Base-by-base conservation (phyloP, 768 basidiomycete species). In the Leccinellum luteum region DNA sequence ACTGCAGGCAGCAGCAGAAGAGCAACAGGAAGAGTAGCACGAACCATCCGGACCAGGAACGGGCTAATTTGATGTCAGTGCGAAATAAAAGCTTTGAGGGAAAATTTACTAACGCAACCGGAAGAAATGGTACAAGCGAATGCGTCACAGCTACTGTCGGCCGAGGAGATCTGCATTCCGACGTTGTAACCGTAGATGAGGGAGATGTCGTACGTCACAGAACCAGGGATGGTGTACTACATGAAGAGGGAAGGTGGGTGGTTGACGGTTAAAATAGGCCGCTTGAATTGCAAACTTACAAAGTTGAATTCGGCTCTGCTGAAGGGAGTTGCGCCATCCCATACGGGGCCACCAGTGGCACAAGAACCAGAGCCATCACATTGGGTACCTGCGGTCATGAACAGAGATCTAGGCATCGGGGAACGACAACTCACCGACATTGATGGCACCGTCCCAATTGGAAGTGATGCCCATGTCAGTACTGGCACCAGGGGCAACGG, bases 141-240 rank as follows among this genome's bases (percentile, higher is more conserved):
- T 14, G 58, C 60, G 6, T 73, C 69, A 15, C 69, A 71, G 51
- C 55, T 45, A 2, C 15, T 0, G 35, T 71, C 65, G 2, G 63
- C 53, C 0, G 71, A 71, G 25, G 69, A 73, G 14, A 71, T 73
- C 48, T 73, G 10, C 71, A 71, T 71, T 30, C 69, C 69, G 19
- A 73, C 69, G 15, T 73, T 73, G 57, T 73, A 73, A 0, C 71
- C 71, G 23, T 73, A 73, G 55, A 71, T 73, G 52, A 71, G 61
- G 17, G 69, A 73, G 27, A 71, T 73, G 35, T 73, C 71, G 19
- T 71, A 71, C 43, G 69, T 73, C 49, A 71, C 69, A 1, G 32
- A 47, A 10, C 69, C 69, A 1, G 69, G 59, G 10, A 66, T 61
- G 12, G 71, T 57, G 4, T 55, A 61, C 67, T 71, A 31, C 5